Evolutionary conservation across 176 grass and related monocot genomes (phyloP).

Genomic region (Oryza australiensis): DNA sequence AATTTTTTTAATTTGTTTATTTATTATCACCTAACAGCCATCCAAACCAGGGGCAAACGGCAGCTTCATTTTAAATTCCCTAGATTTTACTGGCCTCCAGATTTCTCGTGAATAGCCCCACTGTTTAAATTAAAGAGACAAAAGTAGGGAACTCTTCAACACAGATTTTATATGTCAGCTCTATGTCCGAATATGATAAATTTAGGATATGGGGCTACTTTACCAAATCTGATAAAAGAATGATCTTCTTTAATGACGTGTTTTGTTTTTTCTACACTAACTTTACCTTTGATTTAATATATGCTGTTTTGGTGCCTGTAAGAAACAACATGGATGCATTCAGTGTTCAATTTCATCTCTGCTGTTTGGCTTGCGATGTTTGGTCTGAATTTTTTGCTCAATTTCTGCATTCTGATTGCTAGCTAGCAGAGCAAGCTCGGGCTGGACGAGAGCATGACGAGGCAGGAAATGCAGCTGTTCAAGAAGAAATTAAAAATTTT

Average conservation of each 20-base stretch:
- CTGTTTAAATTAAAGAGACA: no score
- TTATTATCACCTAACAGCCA: no score
- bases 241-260: background rate
- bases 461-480: slow-evolving; percentile 72
- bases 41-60: no score
- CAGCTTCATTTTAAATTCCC: no score
- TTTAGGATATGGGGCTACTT: background rate
- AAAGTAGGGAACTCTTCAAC: no score
- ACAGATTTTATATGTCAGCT: no score
- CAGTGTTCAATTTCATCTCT: background rate
- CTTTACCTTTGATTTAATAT: background rate
- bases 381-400: background rate
- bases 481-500: no score
- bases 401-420: slow-evolving; percentile 16
- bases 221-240: slow-evolving; percentile 11
- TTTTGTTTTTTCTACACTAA: background rate
- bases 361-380: background rate
- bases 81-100: no score
- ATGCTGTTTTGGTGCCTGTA: background rate
- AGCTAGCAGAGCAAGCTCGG: slow-evolving; percentile 62
- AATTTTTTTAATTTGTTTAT: no score
- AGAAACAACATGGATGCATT: background rate
- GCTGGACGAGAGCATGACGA: slow-evolving; percentile 59
- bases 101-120: no score
- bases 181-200: no score